These are phyloP conservation scores for Suillus alpinus DNA, from an alignment of 768 basidiomycete genomes.

Conservation along the genomic window DNA sequence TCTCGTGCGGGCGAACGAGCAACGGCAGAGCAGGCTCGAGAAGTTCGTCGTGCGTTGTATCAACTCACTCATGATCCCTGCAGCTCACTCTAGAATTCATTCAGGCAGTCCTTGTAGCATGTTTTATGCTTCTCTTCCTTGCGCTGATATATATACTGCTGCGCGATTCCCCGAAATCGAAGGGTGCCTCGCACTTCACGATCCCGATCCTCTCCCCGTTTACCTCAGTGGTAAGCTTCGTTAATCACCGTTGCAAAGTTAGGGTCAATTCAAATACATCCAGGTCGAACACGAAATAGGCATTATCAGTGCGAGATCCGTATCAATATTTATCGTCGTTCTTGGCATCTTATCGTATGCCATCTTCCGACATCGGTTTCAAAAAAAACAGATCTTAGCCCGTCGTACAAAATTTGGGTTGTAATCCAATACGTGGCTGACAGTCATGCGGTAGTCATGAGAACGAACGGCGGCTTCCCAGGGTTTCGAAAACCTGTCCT, in stretches of 20 bases:
- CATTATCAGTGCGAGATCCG: slow-evolving; percentile 47
- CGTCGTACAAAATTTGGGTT: not conserved
- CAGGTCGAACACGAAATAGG: slow-evolving; percentile 79
- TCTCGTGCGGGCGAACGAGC: slow-evolving; percentile 41
- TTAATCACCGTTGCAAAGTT: not conserved
- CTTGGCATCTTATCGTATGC: slow-evolving; percentile 41
- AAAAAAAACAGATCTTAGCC: not conserved
- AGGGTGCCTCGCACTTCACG: slow-evolving; percentile 59
- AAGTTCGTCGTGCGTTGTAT: slow-evolving; percentile 44
- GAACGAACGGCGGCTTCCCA: not conserved
- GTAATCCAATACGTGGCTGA: not conserved
- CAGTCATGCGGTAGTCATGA: slow-evolving; percentile 3
- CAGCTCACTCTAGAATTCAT: slow-evolving; percentile 11
- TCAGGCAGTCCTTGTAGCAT: slow-evolving; percentile 15
- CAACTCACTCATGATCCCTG: not conserved
- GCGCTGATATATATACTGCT: slow-evolving; percentile 5
- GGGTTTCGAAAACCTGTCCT: not conserved
- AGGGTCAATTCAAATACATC: not conserved
- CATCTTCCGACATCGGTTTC: slow-evolving; percentile 40
- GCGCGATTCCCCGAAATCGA: slow-evolving; percentile 8
- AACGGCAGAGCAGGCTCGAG: slow-evolving; percentile 49
- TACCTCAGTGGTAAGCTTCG: slow-evolving; percentile 58
- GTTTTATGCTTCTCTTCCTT: slow-evolving; percentile 22
- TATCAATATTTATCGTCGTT: slow-evolving; percentile 40
- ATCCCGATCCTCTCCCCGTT: slow-evolving; percentile 79